Base-by-base conservation (phyloP, 768 basidiomycete genomes). In the Steccherinum ochraceum region DNA sequence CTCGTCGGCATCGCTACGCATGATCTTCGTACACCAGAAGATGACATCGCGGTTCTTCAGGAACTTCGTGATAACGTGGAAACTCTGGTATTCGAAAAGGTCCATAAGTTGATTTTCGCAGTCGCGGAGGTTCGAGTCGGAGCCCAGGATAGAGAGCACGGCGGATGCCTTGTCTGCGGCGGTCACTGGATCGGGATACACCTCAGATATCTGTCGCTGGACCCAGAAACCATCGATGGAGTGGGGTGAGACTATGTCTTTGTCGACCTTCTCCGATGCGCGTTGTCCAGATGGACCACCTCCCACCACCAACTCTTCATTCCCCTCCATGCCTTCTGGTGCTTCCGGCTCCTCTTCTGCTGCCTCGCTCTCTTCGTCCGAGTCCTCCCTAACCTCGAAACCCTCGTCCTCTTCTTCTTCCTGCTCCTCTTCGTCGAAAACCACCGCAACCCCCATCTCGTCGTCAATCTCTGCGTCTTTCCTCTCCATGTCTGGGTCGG, bases 151-250 rank as follows among this genome's bases (percentile, higher is more conserved):
- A 49, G 80, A 79, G 48, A 98, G 82, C 1, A 94, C 93, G 10
- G 84, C 71, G 1, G 86, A 72, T 0, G 96, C 89, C 61, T 98
- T 94, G 68, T 92, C 89, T 51, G 93, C 86, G 2, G 93, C 89
- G 13, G 92, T 96, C 60, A 93, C 86, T 2, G 96, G 90, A 64
- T 99, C 96, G 3, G 94, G 79, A 62, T 96, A 97, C 12, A 93
- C 77, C 62, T 91, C 84, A 0, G 89, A 81, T 46, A 98, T 84
- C 52, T 95, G 88, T 1, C 94, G 86, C 63, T 99, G 96, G 0
- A 99, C 91, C 94, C 94, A 99, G 81, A 98, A 98, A 23, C 82
- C 95, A 65, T 99, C 95, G 61, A 99, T 84, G 46, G 84, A 78
- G 55, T 96, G 92, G 0, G 93, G 93, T 0, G 92, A 85, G 39